Base-by-base conservation (phyloP, 2,329 filamentous ascomycete genomes). In the Epichloe typhina region DNA sequence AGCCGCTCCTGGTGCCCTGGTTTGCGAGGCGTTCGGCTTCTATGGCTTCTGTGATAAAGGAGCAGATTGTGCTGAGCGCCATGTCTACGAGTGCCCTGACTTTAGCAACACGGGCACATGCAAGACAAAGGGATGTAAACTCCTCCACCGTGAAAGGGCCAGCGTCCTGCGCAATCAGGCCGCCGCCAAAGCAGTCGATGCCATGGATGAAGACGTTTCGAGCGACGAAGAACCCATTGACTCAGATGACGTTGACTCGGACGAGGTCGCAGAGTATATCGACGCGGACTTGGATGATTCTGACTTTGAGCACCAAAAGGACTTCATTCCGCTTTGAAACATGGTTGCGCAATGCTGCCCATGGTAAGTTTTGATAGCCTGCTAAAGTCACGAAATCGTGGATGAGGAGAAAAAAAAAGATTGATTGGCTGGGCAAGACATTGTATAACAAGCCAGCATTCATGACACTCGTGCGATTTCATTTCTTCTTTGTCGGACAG, bases 21-120 rank as follows among this genome's bases (percentile, higher is more conserved):
- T 96, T 46, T 98, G 93, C 70, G 79, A 82, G 59, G 71, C 80
- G 19, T 97, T 98, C 72, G 91, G 87, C 31, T 80, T 82, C 50
- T 78, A 90, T 62, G 91, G 93, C 49, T 97, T 89, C 68, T 97
- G 93, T 72, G 83, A 86, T 54, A 86, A 86, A 64, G 93, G 91
- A 54, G 76, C 77, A 51, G 69, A 75, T 50, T 97, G 93, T 69
- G 69, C 79, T 53, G 82, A 93, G 56, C 84, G 89, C 54, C 93
- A 98, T 71, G 84, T 91, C 52, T 84, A 85, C 69, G 91, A 97
- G 68, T 97, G 93, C 68, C 91, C 93, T 55, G 86, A 95, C 66
- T 96, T 94, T 73, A 87, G 88, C 76, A 95, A 95, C 69, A 88
- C 80, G 54, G 91, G 91, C 61, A 73, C 75, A 55, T 98, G 93